Evolutionary conservation across 2,329 filamentous ascomycete species (phyloP), one percentile per base, ranked within the genome.

Genomic region (Aspergillus novoparasiticus): DNA sequence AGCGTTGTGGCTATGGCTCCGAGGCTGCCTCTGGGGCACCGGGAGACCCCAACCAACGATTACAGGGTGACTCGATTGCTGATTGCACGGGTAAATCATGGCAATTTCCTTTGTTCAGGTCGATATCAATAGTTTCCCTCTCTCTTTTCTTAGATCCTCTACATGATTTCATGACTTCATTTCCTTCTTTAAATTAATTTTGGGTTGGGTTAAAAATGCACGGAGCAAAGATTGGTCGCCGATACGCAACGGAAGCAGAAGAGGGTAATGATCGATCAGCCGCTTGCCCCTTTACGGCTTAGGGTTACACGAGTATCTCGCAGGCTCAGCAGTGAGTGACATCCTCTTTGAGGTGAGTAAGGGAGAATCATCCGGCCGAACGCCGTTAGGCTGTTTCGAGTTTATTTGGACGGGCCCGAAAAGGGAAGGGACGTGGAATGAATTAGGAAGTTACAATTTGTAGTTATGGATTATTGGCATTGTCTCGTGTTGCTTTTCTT

Each of bases 331-430:
- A 59, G 21, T 45, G 53, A 58, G 6, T 48, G 54, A 32, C 36
- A 43, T 43, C 34, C 51, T 34, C 39, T 28, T 41, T 12, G 30
- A 58, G 39, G 21, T n/a, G 6, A 43, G 23, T 45, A 46, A 56
- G 53, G 62, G 58, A 59, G 60, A 64, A 65, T 64, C 61, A 65
- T 60, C 61, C 65, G 59, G 68, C 67, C 68, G 65, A 68, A 64
- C 66, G 66, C 74, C 72, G 73, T 78, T 78, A 76, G 76, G 67
- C 64, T 75, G 76, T 78, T 78, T 78, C 76, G 73, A 74, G 74
- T 78, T 77, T 73, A 77, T 76, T 76, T 71, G 66, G 64, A 72
- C 61, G 64, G 67, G 68, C 65, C 62, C 67, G 62, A 61, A 57
- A 59, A 64, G 55, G 41, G 36, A 41, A 41, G 60, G 55, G 54